These are phyloP conservation scores for Detonula confervacea DNA, from an alignment of 352 stramenopile species.

Conservation along the genomic window DNA sequence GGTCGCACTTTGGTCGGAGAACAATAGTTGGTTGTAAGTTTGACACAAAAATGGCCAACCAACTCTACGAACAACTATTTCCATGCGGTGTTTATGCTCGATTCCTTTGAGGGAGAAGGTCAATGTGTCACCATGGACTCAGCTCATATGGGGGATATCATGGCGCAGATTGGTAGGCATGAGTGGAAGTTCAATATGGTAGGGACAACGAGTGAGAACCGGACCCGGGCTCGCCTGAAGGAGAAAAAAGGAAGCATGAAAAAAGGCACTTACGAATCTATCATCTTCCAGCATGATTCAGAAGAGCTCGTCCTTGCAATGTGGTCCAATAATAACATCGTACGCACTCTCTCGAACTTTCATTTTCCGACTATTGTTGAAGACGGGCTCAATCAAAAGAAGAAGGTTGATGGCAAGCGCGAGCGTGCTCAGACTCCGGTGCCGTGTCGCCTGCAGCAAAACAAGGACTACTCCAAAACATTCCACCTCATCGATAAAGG, in stretches of 20 bases:
- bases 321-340: slow-evolving; percentile 18
- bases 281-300: slow-evolving; percentile 11
- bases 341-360: slow-evolving; percentile 29
- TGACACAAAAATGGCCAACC: no score
- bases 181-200: slow-evolving; percentile 32
- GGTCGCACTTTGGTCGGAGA: no score
- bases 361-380: slow-evolving; percentile 3
- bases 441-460: slow-evolving; percentile 16
- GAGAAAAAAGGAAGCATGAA: neutral
- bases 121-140: slow-evolving; percentile 19
- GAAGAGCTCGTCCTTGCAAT: slow-evolving; percentile 14
- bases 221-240: neutral
- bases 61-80: no score
- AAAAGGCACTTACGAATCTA: slow-evolving; percentile 9
- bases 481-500: slow-evolving; percentile 43
- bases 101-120: slow-evolving; percentile 18
- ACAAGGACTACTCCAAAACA: slow-evolving; percentile 30
- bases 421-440: slow-evolving; percentile 8
- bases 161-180: slow-evolving; percentile 31
- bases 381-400: neutral
- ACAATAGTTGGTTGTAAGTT: no score
- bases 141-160: slow-evolving; percentile 25
- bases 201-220: slow-evolving; percentile 1
- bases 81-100: no score
- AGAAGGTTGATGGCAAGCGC: neutral